phyloP scores from a whole-genome alignment of 768 basidiomycete species.

The Xerocomellus dryophilus region DNA sequence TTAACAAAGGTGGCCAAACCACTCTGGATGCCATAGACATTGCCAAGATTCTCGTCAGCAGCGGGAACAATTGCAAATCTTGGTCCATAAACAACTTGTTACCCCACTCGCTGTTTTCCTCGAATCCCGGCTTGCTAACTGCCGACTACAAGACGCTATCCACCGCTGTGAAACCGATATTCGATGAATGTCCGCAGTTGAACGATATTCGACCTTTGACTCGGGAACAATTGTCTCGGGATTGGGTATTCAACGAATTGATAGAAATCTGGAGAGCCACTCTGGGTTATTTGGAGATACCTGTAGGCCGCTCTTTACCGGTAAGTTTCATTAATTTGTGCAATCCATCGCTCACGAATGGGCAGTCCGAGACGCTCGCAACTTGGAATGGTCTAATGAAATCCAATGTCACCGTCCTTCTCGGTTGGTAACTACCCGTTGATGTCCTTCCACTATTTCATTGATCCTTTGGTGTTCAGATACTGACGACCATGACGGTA shows the following conservation, averaged over 20 bases:
- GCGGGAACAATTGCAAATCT: conserved; percentile 30
- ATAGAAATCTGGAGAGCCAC: conserved; percentile 53
- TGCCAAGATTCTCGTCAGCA: conserved; percentile 40
- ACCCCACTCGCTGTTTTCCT: conserved; percentile 52
- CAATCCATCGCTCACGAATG: conserved; percentile 2
- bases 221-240: conserved; percentile 50
- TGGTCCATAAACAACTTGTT: conserved; percentile 53
- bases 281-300: conserved; percentile 42
- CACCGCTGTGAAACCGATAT: conserved; percentile 46
- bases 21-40: conserved; percentile 56
- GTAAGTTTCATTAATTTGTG: conserved; percentile 37
- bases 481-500: conserved; percentile 39
- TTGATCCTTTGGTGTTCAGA: conserved; percentile 34
- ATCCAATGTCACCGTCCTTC: conserved; percentile 43
- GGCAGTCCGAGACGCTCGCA: conserved; percentile 45
- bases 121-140: conserved; percentile 53
- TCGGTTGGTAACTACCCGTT: conserved; percentile 47
- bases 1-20: conserved; percentile 48
- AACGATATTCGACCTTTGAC: conserved; percentile 57
- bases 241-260: conserved; percentile 52
- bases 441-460: neutral
- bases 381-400: conserved; percentile 59
- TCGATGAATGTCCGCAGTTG: conserved; percentile 51
- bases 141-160: conserved; percentile 49
- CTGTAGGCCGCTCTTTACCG: conserved; percentile 44